Evolutionary conservation across 176 grass and related monocot species (phyloP).

Genomic region (Melocanna baccifera): DNA sequence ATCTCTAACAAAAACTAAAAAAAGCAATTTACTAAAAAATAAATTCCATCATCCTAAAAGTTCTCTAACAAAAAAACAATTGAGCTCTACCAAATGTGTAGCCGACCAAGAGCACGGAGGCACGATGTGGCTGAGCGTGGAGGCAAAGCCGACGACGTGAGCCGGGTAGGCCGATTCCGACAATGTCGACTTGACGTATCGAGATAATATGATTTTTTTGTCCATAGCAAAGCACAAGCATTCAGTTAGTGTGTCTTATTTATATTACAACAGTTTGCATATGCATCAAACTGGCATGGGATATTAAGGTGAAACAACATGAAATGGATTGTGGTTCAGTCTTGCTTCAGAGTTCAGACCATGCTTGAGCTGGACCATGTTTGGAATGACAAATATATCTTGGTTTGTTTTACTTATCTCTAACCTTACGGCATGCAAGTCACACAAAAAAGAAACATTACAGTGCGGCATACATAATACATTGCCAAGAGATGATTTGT

Average conservation of each 20-base stretch:
- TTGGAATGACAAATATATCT: background rate
- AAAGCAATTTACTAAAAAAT: no score
- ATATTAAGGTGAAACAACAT: background rate
- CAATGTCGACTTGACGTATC: no score
- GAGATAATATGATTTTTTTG: no score
- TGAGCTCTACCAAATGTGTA: no score
- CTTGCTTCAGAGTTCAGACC: slow-evolving; percentile 2
- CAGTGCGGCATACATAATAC: background rate
- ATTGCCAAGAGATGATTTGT: background rate
- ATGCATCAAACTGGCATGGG: background rate
- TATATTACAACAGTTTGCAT: background rate
- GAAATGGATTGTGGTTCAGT: background rate
- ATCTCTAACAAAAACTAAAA: no score
- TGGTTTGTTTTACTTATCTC: background rate
- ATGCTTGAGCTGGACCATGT: background rate
- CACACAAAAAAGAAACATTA: background rate
- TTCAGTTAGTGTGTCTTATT: background rate
- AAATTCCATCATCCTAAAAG: no score
- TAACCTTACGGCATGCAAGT: background rate
- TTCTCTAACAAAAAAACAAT: no score
- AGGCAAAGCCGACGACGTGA: no score
- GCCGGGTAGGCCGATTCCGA: no score
- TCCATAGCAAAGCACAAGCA: no score
- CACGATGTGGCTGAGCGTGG: no score
- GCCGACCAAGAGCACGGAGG: no score